phyloP scores from a whole-genome alignment of 192 early-diverging fungal species.

The Coemansia erecta region DNA sequence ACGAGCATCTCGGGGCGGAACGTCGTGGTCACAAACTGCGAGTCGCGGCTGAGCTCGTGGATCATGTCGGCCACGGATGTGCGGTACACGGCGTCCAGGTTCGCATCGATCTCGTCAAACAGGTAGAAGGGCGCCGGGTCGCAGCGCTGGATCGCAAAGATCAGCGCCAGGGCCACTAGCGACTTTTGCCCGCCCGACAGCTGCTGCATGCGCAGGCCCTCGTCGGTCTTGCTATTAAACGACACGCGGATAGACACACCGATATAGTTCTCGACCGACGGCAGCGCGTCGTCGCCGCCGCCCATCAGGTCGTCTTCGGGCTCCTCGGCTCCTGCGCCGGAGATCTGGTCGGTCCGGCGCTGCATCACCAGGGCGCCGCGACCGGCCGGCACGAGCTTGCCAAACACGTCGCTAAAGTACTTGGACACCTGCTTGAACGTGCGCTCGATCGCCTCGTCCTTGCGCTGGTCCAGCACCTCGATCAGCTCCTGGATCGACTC shows the following conservation, averaged over 20 bases:
- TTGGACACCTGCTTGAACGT: slow-evolving; percentile 92
- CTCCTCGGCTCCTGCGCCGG: slow-evolving; percentile 16
- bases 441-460: slow-evolving; percentile 95
- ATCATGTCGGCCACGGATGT: slow-evolving; percentile 95
- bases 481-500: slow-evolving; percentile 85
- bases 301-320: slow-evolving; percentile 50
- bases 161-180: slow-evolving; percentile 92
- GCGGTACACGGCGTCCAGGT: slow-evolving; percentile 92
- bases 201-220: slow-evolving; percentile 90
- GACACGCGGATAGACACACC: slow-evolving; percentile 93
- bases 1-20: slow-evolving; percentile 95
- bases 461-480: slow-evolving; percentile 86
- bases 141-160: slow-evolving; percentile 97
- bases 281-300: slow-evolving; percentile 21
- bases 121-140: slow-evolving; percentile 99
- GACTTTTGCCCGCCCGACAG: slow-evolving; percentile 98
- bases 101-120: slow-evolving; percentile 99
- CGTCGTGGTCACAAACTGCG: slow-evolving; percentile 97
- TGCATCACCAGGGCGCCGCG: slow-evolving; percentile 84
- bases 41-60: slow-evolving; percentile 75
- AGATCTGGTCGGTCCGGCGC: slow-evolving; percentile 56
- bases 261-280: slow-evolving; percentile 78
- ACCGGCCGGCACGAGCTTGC: slow-evolving; percentile 85
- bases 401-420: slow-evolving; percentile 87
- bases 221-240: slow-evolving; percentile 86